Percentiles rank a stretch among this genome's conserved stretches.
phyloP scores from a whole-genome alignment of 176 grass and related monocot species.

The barley (Hordeum vulgare) region MorexV3_pseudomolecules_assembly NC_058519.1:334662021-334662520 shows the following conservation, averaged over 20 bases:
- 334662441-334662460: no score
- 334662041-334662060: constrained; percentile 80
- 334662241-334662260: not conserved
- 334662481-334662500: no score
- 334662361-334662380: not conserved
- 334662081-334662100: constrained; percentile 87
- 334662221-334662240: not conserved
- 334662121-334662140: constrained; percentile 64
- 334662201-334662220: not conserved
- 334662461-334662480: no score
- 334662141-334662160: constrained; percentile 52
- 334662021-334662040: constrained; percentile 92
- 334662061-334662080: constrained; percentile 99
- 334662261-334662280: not conserved
- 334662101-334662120: constrained; percentile 82
- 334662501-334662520: no score
- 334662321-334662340: not conserved
- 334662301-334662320: constrained; percentile 8
- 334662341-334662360: not conserved
- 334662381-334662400: no score
- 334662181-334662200: not conserved
- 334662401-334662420: no score
- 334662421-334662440: no score
- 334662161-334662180: constrained; percentile 66
- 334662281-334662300: not conserved